phyloP scores from a whole-genome alignment of 1,284 basidiomycete species.

The Waitea zeae region DNA sequence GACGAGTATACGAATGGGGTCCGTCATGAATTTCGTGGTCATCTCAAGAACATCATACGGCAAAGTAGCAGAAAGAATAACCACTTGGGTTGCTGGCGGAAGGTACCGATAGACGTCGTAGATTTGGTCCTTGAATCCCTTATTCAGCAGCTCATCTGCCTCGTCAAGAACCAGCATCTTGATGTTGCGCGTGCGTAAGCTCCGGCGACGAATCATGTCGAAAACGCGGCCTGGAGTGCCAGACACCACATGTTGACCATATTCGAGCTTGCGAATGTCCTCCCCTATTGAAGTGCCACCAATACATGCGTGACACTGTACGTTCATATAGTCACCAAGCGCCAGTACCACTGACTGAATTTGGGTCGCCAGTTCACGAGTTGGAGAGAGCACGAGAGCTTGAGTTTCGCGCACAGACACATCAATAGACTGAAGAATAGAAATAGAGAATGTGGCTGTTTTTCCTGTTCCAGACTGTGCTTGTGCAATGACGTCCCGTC shows the following conservation, averaged over 20 bases:
- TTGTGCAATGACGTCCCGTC: conserved; percentile 94
- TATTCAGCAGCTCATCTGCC: conserved; percentile 93
- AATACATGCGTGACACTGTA: conserved; percentile 98
- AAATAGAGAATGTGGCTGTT: conserved; percentile 96
- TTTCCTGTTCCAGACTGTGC: conserved; percentile 99
- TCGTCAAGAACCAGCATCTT: conserved; percentile 99
- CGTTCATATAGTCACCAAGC: conserved; percentile 97
- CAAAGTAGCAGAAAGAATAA: conserved; percentile 88
- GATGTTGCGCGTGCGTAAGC: conserved; percentile 92
- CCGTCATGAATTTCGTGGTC: conserved; percentile 99
- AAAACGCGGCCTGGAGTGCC: conserved; percentile 98
- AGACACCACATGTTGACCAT: conserved; percentile 95
- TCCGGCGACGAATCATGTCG: conserved; percentile 96
- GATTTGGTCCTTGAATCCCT: conserved; percentile 99
- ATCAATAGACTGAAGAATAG: conserved; percentile 92
- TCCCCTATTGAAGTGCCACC: conserved; percentile 96
- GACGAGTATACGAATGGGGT: conserved; percentile 95
- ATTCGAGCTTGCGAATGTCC: conserved; percentile 96
- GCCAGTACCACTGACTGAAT: conserved; percentile 98
- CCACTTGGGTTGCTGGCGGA: conserved; percentile 95
- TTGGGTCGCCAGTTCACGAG: conserved; percentile 91
- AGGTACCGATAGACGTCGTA: conserved; percentile 99
- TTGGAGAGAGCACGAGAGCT: conserved; percentile 89
- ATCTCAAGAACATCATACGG: conserved; percentile 98
- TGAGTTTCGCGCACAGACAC: conserved; percentile 91